Conservation (phyloP, 2,329 filamentous ascomycete genomes). For the Botrytis fabae region DNA sequence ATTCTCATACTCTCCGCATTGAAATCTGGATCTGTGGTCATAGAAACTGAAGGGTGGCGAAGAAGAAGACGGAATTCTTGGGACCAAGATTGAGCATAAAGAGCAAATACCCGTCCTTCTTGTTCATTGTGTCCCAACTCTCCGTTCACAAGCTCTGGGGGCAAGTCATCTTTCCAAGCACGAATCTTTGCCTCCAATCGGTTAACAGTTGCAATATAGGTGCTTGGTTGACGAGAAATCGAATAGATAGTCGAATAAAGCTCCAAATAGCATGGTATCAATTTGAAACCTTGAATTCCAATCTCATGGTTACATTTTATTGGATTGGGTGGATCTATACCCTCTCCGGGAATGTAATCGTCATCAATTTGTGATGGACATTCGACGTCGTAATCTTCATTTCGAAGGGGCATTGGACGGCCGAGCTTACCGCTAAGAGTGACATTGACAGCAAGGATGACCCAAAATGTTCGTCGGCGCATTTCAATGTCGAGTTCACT, state of each 20-base stretch:
- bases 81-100: constrained; percentile 55
- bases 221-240: constrained; percentile 60
- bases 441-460: constrained; percentile 63
- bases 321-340: constrained; percentile 58
- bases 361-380: constrained; percentile 72
- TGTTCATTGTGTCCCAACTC: constrained; percentile 43
- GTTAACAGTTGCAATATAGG: constrained; percentile 63
- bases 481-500: constrained; percentile 69
- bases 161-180: constrained; percentile 64
- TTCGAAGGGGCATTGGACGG: constrained; percentile 70
- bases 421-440: constrained; percentile 75
- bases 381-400: constrained; percentile 77
- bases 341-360: constrained; percentile 56
- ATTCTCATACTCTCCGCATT: constrained; percentile 63
- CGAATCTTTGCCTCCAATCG: constrained; percentile 65
- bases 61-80: constrained; percentile 61
- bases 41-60: constrained; percentile 61
- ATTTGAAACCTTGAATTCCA: constrained; percentile 64
- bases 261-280: constrained; percentile 67
- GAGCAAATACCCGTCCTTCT: constrained; percentile 51
- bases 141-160: constrained; percentile 57
- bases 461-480: constrained; percentile 78
- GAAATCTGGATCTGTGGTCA: constrained; percentile 54
- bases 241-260: constrained; percentile 77
- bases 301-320: constrained; percentile 67